Evolutionary conservation across 2,329 filamentous ascomycete genomes (phyloP), one percentile per base, ranked within the genome.

Genomic region (Cryphonectria nitschkei): DNA sequence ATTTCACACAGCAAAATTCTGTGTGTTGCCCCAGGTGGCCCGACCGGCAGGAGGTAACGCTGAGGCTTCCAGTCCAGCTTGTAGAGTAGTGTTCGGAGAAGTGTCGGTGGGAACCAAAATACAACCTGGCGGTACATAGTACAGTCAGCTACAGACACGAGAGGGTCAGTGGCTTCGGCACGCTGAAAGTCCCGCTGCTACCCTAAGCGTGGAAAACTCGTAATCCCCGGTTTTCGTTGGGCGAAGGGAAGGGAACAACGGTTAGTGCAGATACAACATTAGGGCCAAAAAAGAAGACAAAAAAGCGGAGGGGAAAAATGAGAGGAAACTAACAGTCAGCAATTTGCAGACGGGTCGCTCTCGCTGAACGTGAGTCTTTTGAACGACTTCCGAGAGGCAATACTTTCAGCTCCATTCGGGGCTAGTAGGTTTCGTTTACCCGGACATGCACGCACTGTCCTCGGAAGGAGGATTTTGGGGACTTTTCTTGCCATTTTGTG

Each of bases 51-150:
- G 14, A 29, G 26, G 26, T 11, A 26, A 19, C 11, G 16, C 54
- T n/a, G 29, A 37, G 19, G 16, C 22, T 34, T 29, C 54, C 26
- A 52, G 9, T 9, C 54, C 5, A 34, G 2, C 52, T 26, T 22
- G 34, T 34, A 13, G 22, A 29, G 64, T 65, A 54, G 64, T 32
- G 46, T 26, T 65, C 64, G 69, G 65, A 16, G 64, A 68, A 68
- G 29, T 41, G 65, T 68, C 65, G 69, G 69, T 70, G 69, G 56
- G 68, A 62, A 63, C 19, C 52, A 65, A 56, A 65, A 67, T 52
- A 54, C 41, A 43, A 19, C 14, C 16, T 34, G n/a, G 61, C 61
- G 39, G n/a, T 64, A 34, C 34, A 6, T 34, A 34, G 34, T 34
- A 46, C 22, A 26, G 26, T 50, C 22, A 61, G 58, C 32, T 19